Evolutionary conservation across 352 stramenopile genomes (phyloP).

Genomic region (Phytophthora colocasiae): DNA sequence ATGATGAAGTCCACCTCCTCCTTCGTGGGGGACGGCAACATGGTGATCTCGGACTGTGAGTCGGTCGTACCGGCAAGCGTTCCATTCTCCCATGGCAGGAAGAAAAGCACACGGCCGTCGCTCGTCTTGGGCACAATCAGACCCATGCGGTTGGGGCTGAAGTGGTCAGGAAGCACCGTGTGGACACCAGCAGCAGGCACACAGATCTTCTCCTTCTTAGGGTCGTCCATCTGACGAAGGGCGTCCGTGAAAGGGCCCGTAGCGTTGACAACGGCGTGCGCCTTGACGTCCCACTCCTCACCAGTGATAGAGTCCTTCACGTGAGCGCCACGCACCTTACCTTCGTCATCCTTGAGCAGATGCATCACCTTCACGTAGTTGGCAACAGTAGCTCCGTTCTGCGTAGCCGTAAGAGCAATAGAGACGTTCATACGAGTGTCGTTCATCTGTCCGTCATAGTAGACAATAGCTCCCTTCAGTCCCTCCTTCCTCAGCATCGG

Average conservation of each 20-base stretch:
- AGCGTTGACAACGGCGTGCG: conserved; percentile 94
- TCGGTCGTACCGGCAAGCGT: conserved; percentile 95
- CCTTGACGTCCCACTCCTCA: conserved; percentile 91
- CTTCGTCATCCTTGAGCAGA: conserved; percentile 89
- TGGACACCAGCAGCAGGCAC: conserved; percentile 95
- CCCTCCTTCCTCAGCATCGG: conserved; percentile 93
- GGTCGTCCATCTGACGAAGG: conserved; percentile 94
- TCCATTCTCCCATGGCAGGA: conserved; percentile 96
- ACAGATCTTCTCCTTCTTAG: conserved; percentile 89
- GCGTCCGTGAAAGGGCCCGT: conserved; percentile 94
- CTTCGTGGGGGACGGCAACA: conserved; percentile 93
- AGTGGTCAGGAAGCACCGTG: conserved; percentile 96
- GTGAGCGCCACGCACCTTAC: conserved; percentile 85
- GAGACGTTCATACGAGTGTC: conserved; percentile 96
- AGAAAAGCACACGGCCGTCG: conserved; percentile 95
- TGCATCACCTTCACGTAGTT: conserved; percentile 93
- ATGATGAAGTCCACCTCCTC: conserved; percentile 96
- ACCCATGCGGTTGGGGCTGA: conserved; percentile 94
- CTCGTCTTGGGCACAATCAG: conserved; percentile 97
- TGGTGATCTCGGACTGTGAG: conserved; percentile 93
- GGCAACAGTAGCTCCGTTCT: conserved; percentile 91
- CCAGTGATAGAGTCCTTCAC: conserved; percentile 92
- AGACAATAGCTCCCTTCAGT: conserved; percentile 92
- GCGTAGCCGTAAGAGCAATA: conserved; percentile 94
- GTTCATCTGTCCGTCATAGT: conserved; percentile 94